These are phyloP conservation scores for Paramyrothecium roridum DNA, from an alignment of 2,329 filamentous ascomycete genomes.

Conservation along the genomic window DNA sequence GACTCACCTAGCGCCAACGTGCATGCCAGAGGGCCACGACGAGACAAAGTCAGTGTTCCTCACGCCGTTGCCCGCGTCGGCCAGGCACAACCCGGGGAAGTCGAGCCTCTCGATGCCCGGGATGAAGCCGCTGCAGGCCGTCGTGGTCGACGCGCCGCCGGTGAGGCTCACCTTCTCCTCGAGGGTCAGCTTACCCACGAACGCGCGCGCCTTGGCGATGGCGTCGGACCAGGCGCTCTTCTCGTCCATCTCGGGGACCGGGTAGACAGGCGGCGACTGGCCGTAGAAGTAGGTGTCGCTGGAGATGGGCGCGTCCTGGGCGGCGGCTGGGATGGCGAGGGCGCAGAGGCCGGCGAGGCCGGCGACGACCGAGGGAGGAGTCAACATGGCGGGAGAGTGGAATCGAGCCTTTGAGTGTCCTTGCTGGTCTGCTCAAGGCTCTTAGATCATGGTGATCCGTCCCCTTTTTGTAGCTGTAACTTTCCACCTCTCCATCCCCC, in stretches of 20 bases:
- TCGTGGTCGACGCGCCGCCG: neutral
- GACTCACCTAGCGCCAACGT: slow-evolving; percentile 49
- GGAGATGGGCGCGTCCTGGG: slow-evolving; percentile 20
- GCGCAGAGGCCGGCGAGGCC: neutral
- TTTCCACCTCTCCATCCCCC: neutral
- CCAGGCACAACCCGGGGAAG: slow-evolving; percentile 46
- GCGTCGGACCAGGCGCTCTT: slow-evolving; percentile 50
- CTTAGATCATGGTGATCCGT: neutral
- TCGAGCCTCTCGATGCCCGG: slow-evolving; percentile 44
- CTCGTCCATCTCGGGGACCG: slow-evolving; percentile 12
- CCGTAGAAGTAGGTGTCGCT: slow-evolving; percentile 46
- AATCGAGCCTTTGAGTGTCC: neutral
- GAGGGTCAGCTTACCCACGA: slow-evolving; percentile 61
- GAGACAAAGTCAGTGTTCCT: slow-evolving; percentile 45
- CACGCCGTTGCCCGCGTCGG: slow-evolving; percentile 48
- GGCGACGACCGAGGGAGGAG: neutral
- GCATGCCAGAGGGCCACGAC: slow-evolving; percentile 44
- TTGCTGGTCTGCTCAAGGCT: neutral
- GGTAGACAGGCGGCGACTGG: slow-evolving; percentile 46
- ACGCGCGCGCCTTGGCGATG: slow-evolving; percentile 52
- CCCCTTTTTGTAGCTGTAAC: neutral
- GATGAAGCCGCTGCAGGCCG: slow-evolving; percentile 43
- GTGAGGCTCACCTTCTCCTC: slow-evolving; percentile 57
- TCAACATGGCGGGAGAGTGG: neutral
- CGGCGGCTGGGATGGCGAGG: too few relatives aligned